Base-by-base conservation (phyloP, 2,329 filamentous ascomycete species). In the Colletotrichum camelliae region DNA sequence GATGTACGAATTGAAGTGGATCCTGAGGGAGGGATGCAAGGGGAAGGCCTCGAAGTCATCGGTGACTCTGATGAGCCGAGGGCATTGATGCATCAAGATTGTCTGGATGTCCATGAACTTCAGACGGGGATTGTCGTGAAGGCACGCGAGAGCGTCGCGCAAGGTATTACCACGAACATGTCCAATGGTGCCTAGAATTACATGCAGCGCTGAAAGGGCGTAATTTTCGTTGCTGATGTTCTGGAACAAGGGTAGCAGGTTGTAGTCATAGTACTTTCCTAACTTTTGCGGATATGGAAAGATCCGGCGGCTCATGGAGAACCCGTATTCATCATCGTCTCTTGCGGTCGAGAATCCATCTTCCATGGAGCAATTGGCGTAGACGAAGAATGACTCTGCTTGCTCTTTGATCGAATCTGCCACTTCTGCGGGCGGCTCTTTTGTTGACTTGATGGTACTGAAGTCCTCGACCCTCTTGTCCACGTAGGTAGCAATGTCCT, bases 241-340 rank as follows among this genome's bases (percentile, higher is more conserved):
- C 43, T 80, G 79, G 10, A 80, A 52, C 5, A 80, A 52, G 9
- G 79, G 79, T 4, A 79, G 62, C 18, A 80, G 70, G 15, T 76
- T 73, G 24, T 58, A 24, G 21, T 79, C 78, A 55, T 77, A 79
- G 29, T 77, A 72, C 7, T 35, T 27, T 9, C 64, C 61, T 13
- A 80, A 62, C 9, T 43, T 67, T 16, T 29, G 55, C 9, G 78
- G 79, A 18, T 73, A 78, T n/a, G 57, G 68, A 18, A 75, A 33
- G 3, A 16, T 8, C n/a, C 61, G 64, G 29, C 60, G 4, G 24
- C 37, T n/a, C 60, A 64, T 29, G 52, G 39, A 55, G 39, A 35
- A 64, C 12, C 64, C 70, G 29, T 67, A 67, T n/a, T 72, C 64
- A 6, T 66, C 29, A 6, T 66, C 29, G 2, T 65, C 4, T 15